A percentile compares a stretch with the other conserved stretches of the same genome.
phyloP scores from a whole-genome alignment of 2,329 filamentous ascomycete species.

The Fusarium kyushuense region DNA sequence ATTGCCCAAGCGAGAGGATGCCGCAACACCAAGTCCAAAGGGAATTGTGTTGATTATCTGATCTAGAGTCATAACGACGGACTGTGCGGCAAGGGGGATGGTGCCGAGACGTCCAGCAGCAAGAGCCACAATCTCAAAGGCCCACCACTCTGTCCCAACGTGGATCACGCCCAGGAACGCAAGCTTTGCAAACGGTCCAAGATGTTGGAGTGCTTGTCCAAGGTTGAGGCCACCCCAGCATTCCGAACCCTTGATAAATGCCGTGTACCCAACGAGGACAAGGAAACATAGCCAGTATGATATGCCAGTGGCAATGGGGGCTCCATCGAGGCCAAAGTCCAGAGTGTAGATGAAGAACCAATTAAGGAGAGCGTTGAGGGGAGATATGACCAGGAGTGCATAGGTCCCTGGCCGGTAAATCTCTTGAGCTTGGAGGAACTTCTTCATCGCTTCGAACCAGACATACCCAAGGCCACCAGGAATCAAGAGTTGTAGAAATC shows the following conservation, averaged over 20 bases:
- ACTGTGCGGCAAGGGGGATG: conserved; percentile 82
- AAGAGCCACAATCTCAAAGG: conserved; percentile 89
- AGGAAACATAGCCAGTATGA: conserved; percentile 88
- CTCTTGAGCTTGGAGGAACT: conserved; percentile 88
- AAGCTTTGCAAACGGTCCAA: conserved; percentile 77
- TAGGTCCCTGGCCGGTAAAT: conserved; percentile 88
- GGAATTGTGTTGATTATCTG: conserved; percentile 88
- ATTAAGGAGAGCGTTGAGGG: conserved; percentile 83
- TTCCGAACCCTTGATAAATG: conserved; percentile 76
- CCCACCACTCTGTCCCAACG: conserved; percentile 94
- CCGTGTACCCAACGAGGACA: conserved; percentile 78
- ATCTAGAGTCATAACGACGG: conserved; percentile 90
- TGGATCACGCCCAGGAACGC: conserved; percentile 83
- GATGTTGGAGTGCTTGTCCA: conserved; percentile 72
- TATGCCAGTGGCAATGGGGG: conserved; percentile 83
- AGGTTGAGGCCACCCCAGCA: conserved; percentile 83
- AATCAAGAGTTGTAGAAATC: conserved; percentile 78
- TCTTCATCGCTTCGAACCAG: conserved; percentile 88
- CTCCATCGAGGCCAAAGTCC: conserved; percentile 78
- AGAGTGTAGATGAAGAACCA: conserved; percentile 82
- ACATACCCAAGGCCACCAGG: conserved; percentile 88
- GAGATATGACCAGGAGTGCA: conserved; percentile 84
- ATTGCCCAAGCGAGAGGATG: conserved; percentile 82
- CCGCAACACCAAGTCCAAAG: conserved; percentile 86
- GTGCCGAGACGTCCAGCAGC: conserved; percentile 85